Evolutionary conservation across 805 yeast species (phyloP), one percentile per base, ranked within the genome.

Genomic region (Spathaspora passalidarum): DNA sequence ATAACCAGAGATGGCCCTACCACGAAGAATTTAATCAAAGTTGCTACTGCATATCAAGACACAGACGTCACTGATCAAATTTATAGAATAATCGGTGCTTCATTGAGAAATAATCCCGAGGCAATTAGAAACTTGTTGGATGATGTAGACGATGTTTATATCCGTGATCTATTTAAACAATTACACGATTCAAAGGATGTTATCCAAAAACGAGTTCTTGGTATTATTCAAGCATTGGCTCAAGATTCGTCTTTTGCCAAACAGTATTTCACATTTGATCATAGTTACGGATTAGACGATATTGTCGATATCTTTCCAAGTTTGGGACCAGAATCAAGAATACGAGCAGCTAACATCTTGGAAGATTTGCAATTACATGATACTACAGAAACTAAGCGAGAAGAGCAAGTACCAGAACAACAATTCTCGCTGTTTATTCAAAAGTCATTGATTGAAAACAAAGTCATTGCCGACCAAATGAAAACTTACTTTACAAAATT

Each of bases 41-140:
- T 68, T 2, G 54, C 59, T 2, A 44, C 43, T 18, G 16, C 39
- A 3, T 44, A 47, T 41, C 38, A 46, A 40, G 16, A 47, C 9
- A 10, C 41, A 6, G 43, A 42, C 0, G 41, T 71, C 1, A 68
- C 73, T 47, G 94, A 88, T 47, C 55, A 76, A 38, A 61, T 81
- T 1, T 76, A 81, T 11, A 70, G 89, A 49, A 69, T 85, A 22
- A 68, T 90, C 47, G 83, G 86, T 0, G 74, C 88, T 4, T 64
- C 91, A 4, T 62, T 89, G 38, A 74, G 96, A 55, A 89, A 89
- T 60, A 90, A 90, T 58, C 81, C 80, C 2, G 78, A 76, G 2
- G 89, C 90, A 0, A 51, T 75, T 2, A 61, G 62, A 2, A 69
- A 69, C 44, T 65, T 76, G 11, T 47, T 66, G 26, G 45, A 50